These are phyloP conservation scores for Choiromyces venosus DNA, from an alignment of 495 filamentous ascomycete genomes.

Conservation along the genomic window DNA sequence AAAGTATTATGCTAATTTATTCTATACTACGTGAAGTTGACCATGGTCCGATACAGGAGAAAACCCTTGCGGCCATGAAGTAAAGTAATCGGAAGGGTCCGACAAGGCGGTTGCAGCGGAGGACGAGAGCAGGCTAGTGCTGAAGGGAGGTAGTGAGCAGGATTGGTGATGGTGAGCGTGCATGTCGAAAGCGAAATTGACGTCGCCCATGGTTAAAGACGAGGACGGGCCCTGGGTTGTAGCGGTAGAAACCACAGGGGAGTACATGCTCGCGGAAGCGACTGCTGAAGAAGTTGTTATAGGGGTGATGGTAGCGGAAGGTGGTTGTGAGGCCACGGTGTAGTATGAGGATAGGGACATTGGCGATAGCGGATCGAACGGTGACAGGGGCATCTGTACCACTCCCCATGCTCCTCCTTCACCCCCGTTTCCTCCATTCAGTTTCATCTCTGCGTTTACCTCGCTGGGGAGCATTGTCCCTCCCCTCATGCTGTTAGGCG, in stretches of 20 bases:
- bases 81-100: conserved; percentile 33
- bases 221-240: conserved; percentile 15
- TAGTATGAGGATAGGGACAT: conserved; percentile 31
- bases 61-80: conserved; percentile 35
- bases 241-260: background rate
- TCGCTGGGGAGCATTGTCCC: background rate
- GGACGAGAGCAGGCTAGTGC: conserved; percentile 23
- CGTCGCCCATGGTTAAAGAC: conserved; percentile 14
- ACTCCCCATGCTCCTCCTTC: background rate
- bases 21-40: background rate
- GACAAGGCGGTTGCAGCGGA: conserved; percentile 25
- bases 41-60: conserved; percentile 34
- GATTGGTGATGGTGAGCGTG: conserved; percentile 26
- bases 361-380: conserved; percentile 33
- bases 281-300: background rate
- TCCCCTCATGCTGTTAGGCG: conserved; percentile 8
- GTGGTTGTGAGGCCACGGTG: conserved; percentile 15
- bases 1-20: background rate
- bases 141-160: conserved; percentile 31
- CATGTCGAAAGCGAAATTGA: conserved; percentile 32
- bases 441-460: conserved; percentile 9
- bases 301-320: background rate
- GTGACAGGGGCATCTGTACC: conserved; percentile 26
- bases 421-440: conserved; percentile 27
- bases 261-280: background rate